Base-by-base conservation (phyloP, 2,329 filamentous ascomycete genomes). In the Incumbomyces lentus region DNA sequence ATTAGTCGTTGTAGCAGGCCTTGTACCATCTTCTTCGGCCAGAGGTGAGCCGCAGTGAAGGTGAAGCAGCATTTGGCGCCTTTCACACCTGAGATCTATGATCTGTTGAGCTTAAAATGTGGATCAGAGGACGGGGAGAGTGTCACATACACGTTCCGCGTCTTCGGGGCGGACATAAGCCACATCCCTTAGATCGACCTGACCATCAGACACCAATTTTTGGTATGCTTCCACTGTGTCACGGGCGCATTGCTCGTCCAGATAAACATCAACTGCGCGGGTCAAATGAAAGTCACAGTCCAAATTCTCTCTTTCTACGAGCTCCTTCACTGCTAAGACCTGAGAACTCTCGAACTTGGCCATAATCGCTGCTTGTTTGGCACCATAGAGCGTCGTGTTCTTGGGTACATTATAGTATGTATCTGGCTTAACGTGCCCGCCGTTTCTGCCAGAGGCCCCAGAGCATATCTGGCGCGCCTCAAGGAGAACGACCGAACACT, bases 11-110 rank as follows among this genome's bases (percentile, higher is more conserved):
- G 22, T 26, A 17, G n/a, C 4, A 35, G 16, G 4, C 79, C 82
- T 1, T 79, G 70, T 1, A 93, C 80, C 14, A 93, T 75, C 65
- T 92, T 93, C 64, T 93, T 94, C 0, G 87, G 87, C 63, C 63
- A 67, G 11, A 66, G 52, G 30, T 60, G 59, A 1, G 53, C 62
- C 2, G 64, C 58, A 0, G 56, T 59, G 40, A 59, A 64, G 1
- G 55, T 53, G 22, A 66, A 63, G 35, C 60, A 63, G 2, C 59
- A 60, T 17, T 53, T 48, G 0, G 65, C 64, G 6, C 58, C 62
- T 44, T 65, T 67, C 11, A 69, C 64, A 0, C 64, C 60, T 0
- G 64, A 26, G 22, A 26, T 26, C 22, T 26, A 26, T 26, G 8
- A 26, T 26, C 22, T 8, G 8, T 26, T 26, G 64, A n/a, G 40